Percentiles rank a stretch among this genome's conserved stretches.
These are phyloP conservation scores for Globomyces sp. DNA, from an alignment of 371 early-diverging fungal species.

Conservation along the genomic window DNA sequence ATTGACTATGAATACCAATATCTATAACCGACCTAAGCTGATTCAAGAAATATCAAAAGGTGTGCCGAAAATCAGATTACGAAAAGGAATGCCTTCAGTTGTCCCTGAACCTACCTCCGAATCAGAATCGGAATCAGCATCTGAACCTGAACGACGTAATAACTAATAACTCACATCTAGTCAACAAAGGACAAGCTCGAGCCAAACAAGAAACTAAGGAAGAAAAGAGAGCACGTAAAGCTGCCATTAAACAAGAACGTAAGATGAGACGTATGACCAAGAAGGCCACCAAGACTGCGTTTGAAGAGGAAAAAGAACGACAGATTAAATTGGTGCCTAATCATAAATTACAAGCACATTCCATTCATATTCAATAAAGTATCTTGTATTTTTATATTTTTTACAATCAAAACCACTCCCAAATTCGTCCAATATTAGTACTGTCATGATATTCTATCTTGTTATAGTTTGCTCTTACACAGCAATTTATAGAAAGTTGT, in stretches of 20 bases:
- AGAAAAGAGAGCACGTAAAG: conserved; percentile 87
- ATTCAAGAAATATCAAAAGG: conserved; percentile 33
- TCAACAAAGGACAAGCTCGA: conserved; percentile 58
- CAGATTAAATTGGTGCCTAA: conserved; percentile 4
- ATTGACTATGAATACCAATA: conserved; percentile 44
- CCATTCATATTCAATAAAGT: conserved; percentile 13
- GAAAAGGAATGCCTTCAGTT: conserved; percentile 35
- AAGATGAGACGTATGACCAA: conserved; percentile 68
- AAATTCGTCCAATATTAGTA: no score
- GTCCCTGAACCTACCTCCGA: conserved; percentile 16
- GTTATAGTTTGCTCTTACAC: no score
- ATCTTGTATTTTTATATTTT: no score
- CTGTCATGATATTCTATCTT: no score
- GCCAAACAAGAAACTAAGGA: conserved; percentile 75
- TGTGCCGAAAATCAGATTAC: conserved; percentile 31
- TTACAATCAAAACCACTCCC: no score
- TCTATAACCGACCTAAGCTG: conserved; percentile 51
- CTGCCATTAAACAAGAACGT: conserved; percentile 71
- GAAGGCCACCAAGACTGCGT: conserved; percentile 70
- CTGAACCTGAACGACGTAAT: conserved; percentile 18
- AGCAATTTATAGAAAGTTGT: no score
- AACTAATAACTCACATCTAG: conserved; percentile 2
- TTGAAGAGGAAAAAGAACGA: conserved; percentile 55
- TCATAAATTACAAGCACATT: conserved; percentile 12
- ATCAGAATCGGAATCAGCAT: conserved; percentile 21